phyloP scores from a whole-genome alignment of 1,284 basidiomycete species.

The Fomitopsis pinicola region DNA sequence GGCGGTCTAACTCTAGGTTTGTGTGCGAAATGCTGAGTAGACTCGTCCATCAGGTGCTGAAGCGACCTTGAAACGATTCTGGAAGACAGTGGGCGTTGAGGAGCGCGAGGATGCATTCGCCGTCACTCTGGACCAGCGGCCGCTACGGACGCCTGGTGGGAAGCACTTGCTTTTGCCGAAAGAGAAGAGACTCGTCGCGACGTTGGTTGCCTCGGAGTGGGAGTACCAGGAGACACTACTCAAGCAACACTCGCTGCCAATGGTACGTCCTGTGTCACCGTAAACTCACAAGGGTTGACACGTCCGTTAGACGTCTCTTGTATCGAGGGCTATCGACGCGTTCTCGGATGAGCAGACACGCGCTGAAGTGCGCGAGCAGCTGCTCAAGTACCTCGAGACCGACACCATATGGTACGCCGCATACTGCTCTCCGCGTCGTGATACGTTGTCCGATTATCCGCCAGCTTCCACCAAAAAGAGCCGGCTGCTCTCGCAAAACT shows the following conservation, averaged over 20 bases:
- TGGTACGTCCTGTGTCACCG: slow-evolving; percentile 52
- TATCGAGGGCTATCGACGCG: slow-evolving; percentile 85
- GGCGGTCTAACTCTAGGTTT: not conserved
- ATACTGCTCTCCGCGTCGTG: not conserved
- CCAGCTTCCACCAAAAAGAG: slow-evolving; percentile 80
- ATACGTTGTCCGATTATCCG: not conserved
- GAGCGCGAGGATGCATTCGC: slow-evolving; percentile 53
- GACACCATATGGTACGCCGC: slow-evolving; percentile 84
- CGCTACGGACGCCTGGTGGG: slow-evolving; percentile 86
- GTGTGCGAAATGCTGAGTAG: not conserved
- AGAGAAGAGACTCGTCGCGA: slow-evolving; percentile 70
- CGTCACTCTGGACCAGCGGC: slow-evolving; percentile 81
- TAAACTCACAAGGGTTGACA: not conserved
- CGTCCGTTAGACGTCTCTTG: slow-evolving; percentile 75
- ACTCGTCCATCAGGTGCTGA: slow-evolving; percentile 65
- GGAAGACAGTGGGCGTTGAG: slow-evolving; percentile 82
- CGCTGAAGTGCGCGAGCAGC: slow-evolving; percentile 62
- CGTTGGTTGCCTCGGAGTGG: slow-evolving; percentile 94
- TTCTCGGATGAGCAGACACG: slow-evolving; percentile 56
- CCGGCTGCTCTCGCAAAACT: slow-evolving; percentile 75
- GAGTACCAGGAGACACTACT: slow-evolving; percentile 85
- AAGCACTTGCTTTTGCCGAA: slow-evolving; percentile 70
- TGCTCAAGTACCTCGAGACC: slow-evolving; percentile 89
- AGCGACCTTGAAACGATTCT: slow-evolving; percentile 82
- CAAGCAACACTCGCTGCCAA: slow-evolving; percentile 88